These are phyloP conservation scores for Bolboschoenoplectus hybrid DNA, from an alignment of 202 grass and related monocot species.

Conservation along the genomic window DNA sequence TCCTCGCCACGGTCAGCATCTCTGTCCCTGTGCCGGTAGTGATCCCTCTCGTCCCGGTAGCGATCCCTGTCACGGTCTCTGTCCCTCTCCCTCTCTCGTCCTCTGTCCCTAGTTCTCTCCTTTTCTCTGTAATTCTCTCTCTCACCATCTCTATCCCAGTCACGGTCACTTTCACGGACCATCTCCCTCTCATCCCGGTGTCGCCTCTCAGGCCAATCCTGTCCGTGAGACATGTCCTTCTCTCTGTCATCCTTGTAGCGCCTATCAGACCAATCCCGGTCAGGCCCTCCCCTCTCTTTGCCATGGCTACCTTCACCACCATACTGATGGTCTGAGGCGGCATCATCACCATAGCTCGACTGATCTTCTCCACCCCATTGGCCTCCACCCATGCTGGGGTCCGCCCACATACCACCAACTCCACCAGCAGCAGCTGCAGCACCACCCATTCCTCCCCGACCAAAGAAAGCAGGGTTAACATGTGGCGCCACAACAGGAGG, in stretches of 20 bases:
- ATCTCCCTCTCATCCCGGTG: slow-evolving; percentile 52
- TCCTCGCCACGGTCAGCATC: slow-evolving; percentile 55
- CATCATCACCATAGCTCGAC: slow-evolving; percentile 73
- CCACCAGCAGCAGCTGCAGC: slow-evolving; percentile 42
- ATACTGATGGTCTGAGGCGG: slow-evolving; percentile 70
- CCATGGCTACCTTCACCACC: slow-evolving; percentile 57
- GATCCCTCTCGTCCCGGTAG: slow-evolving; percentile 61
- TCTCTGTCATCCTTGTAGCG: slow-evolving; percentile 51
- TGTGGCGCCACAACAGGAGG: slow-evolving; percentile 67
- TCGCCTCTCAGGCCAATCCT: slow-evolving; percentile 61
- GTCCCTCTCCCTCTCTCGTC: slow-evolving; percentile 53
- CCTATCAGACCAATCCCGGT: slow-evolving; percentile 58
- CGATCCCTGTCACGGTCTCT: slow-evolving; percentile 58
- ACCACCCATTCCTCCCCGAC: slow-evolving; percentile 52
- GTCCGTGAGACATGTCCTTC: slow-evolving; percentile 46
- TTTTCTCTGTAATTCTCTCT: slow-evolving; percentile 61
- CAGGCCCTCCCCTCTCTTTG: slow-evolving; percentile 55
- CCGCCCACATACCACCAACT: slow-evolving; percentile 66
- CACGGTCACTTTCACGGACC: slow-evolving; percentile 51
- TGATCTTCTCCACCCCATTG: slow-evolving; percentile 64
- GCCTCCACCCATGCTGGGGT: slow-evolving; percentile 57
- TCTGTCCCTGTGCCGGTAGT: slow-evolving; percentile 54
- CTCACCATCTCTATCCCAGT: slow-evolving; percentile 56
- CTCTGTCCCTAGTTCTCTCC: slow-evolving; percentile 53
- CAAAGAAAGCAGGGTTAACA: slow-evolving; percentile 81